phyloP scores from a whole-genome alignment of 2,329 filamentous ascomycete genomes.

The Penicillium sumatraense region DNA sequence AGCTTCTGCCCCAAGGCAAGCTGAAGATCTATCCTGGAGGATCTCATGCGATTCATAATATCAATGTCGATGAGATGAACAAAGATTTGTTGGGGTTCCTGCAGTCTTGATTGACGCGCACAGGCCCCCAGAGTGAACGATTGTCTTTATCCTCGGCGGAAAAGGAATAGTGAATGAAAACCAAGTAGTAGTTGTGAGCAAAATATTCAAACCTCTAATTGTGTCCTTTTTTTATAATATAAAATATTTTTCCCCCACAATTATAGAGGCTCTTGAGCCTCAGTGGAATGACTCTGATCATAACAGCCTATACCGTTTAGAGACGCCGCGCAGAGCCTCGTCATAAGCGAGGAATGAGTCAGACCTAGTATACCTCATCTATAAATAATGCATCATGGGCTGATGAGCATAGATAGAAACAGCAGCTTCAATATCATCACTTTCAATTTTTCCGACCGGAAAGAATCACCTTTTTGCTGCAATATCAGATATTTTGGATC shows the following conservation, averaged over 20 bases:
- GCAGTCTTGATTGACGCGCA: background rate
- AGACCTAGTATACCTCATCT: background rate
- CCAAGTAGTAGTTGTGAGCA: too few species aligned
- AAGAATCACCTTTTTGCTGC: background rate
- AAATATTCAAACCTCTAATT: too few species aligned
- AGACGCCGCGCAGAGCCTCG: background rate
- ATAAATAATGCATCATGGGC: background rate
- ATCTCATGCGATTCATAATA: conserved; percentile 46
- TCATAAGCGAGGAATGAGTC: background rate
- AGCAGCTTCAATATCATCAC: background rate
- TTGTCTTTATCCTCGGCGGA: too few species aligned
- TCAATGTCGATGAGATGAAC: conserved; percentile 42
- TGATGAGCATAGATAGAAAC: background rate
- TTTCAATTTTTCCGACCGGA: background rate
- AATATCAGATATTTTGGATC: background rate
- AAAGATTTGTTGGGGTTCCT: conserved; percentile 42
- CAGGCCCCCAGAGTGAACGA: too few species aligned
- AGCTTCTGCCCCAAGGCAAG: conserved; percentile 42
- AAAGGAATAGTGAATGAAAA: too few species aligned
- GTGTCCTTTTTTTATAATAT: too few species aligned
- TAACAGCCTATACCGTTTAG: background rate
- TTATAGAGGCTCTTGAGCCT: too few species aligned
- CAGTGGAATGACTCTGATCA: background rate
- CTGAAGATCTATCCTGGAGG: conserved; percentile 48
- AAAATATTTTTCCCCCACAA: background rate